Evolutionary conservation across 257 asterid genomes (phyloP).

Genomic region (Forsythia suspensa): DNA sequence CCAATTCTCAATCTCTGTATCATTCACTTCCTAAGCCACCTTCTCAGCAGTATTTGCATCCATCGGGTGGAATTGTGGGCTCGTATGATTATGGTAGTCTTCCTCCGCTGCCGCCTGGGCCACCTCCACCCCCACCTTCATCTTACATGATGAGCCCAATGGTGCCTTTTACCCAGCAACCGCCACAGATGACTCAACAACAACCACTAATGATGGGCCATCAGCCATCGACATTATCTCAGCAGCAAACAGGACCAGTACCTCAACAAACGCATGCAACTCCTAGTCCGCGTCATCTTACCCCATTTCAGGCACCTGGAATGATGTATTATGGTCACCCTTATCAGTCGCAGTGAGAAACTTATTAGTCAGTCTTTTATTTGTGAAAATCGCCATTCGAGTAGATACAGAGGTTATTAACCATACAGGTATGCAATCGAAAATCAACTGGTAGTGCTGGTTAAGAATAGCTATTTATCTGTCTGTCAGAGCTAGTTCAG

Average conservation of each 20-base stretch:
- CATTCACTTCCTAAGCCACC: conserved; percentile 51
- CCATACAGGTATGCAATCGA: not conserved
- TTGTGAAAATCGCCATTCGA: conserved; percentile 19
- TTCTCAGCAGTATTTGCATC: conserved; percentile 62
- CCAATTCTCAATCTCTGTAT: conserved; percentile 54
- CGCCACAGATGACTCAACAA: not conserved
- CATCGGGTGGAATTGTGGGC: conserved; percentile 42
- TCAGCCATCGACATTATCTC: conserved; percentile 35
- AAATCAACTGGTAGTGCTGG: conserved; percentile 4
- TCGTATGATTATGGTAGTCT: conserved; percentile 55
- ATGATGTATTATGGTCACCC: conserved; percentile 65
- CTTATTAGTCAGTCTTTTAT: conserved; percentile 20
- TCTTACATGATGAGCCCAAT: conserved; percentile 60
- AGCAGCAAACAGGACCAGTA: conserved; percentile 33
- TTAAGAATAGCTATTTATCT: conserved; percentile 23
- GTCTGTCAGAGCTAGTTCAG: conserved; percentile 1
- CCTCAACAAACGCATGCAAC: conserved; percentile 36
- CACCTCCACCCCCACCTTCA: conserved; percentile 41
- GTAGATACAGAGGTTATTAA: conserved; percentile 19
- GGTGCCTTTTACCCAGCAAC: conserved; percentile 55
- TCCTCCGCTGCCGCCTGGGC: conserved; percentile 49
- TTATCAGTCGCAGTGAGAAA: conserved; percentile 43
- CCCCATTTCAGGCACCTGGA: conserved; percentile 61
- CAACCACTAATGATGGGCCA: conserved; percentile 30
- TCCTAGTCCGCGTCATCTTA: conserved; percentile 58